Percentiles rank a stretch among this genome's conserved stretches.
Conservation (phyloP, 2,329 filamentous ascomycete genomes). For the Pyricularia grisea region DNA sequence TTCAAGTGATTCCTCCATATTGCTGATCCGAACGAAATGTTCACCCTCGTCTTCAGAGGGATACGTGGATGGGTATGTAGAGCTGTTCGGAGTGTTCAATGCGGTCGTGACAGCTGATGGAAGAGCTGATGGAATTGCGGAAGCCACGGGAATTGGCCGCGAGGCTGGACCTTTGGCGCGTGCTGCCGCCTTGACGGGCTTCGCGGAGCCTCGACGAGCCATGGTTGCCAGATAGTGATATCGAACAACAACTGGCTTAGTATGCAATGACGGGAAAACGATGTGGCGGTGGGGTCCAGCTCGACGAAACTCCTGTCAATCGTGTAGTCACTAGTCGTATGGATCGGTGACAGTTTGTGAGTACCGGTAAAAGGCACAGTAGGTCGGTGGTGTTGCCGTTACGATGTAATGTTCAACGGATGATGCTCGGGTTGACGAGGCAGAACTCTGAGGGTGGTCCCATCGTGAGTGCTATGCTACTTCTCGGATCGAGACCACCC, state of each 20-base stretch:
- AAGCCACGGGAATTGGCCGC: not conserved
- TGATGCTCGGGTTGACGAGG: conserved; percentile 15
- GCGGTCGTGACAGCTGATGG: conserved; percentile 22
- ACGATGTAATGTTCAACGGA: not conserved
- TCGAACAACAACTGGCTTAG: not conserved
- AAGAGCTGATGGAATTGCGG: conserved; percentile 5
- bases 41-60: conserved; percentile 23
- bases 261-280: not conserved
- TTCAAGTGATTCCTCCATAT: conserved; percentile 29
- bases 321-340: not conserved
- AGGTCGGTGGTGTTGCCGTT: not conserved
- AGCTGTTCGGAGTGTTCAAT: conserved; percentile 24
- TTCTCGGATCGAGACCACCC: conserved; percentile 6
- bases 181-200: not conserved
- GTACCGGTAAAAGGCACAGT: not conserved
- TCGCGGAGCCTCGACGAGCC: conserved; percentile 2
- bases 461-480: conserved; percentile 33
- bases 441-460: conserved; percentile 43
- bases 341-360: not conserved
- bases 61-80: conserved; percentile 25
- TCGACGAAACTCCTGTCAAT: not conserved
- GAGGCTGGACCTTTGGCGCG: not conserved
- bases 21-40: conserved; percentile 17
- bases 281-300: not conserved
- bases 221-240: not conserved